Conservation (phyloP, 2,329 filamentous ascomycete species). For the Chrysosporium keratinophilum region DNA sequence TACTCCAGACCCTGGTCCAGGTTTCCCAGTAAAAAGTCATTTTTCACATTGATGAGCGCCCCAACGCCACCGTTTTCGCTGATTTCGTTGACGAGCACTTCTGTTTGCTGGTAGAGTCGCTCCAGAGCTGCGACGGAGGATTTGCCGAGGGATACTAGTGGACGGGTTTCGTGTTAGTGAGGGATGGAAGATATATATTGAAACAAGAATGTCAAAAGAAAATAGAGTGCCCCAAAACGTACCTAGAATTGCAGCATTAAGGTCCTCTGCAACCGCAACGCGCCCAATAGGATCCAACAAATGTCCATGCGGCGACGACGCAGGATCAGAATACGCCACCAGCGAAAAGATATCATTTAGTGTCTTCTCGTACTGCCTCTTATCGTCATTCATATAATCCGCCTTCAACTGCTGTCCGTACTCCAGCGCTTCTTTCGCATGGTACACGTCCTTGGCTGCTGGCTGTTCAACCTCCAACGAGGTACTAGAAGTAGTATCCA, state of each 20-base stretch:
- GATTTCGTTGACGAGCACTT: constrained; percentile 72
- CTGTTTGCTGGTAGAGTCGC: constrained; percentile 74
- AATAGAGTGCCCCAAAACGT: constrained; percentile 30
- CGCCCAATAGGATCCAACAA: constrained; percentile 67
- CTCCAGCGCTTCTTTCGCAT: constrained; percentile 53
- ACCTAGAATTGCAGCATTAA: constrained; percentile 90
- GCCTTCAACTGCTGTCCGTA: constrained; percentile 71
- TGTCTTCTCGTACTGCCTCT: constrained; percentile 59
- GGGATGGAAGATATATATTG: no score
- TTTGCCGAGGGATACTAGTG: constrained; percentile 73
- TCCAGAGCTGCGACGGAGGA: constrained; percentile 79
- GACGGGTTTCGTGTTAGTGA: constrained; percentile 22
- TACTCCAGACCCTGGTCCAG: not conserved
- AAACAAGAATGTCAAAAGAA: constrained; percentile 15
- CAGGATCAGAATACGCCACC: constrained; percentile 74
- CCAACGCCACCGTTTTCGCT: constrained; percentile 68
- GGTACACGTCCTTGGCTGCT: constrained; percentile 29
- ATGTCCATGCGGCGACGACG: constrained; percentile 64
- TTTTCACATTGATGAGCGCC: constrained; percentile 64
- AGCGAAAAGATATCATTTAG: constrained; percentile 79
- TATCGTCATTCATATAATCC: constrained; percentile 63
- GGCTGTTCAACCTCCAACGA: constrained; percentile 30
- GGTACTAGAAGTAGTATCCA: constrained; percentile 36
- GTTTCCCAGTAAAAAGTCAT: constrained; percentile 36
- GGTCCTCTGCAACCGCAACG: constrained; percentile 73